phyloP scores from a whole-genome alignment of 345 rosid species.

The Fremontodendron californicum region DNA sequence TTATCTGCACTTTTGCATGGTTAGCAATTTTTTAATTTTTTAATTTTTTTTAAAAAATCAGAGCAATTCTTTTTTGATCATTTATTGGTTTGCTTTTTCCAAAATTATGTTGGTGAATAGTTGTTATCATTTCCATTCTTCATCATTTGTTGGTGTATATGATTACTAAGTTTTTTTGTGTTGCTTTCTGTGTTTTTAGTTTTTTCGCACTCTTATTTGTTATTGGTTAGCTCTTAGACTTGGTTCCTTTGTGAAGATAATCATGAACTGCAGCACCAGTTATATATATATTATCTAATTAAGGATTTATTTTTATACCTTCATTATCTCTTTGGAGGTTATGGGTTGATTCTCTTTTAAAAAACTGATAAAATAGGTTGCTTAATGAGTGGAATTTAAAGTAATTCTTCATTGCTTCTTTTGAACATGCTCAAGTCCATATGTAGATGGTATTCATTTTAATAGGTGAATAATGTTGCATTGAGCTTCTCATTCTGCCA shows the following conservation, averaged over 20 bases:
- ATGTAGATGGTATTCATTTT: neutral
- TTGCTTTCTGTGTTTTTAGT: neutral
- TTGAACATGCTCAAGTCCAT: neutral
- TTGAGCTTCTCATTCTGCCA: neutral
- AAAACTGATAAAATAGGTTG: neutral
- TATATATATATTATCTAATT: neutral
- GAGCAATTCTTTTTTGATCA: neutral
- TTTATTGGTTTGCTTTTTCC: neutral
- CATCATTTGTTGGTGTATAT: neutral
- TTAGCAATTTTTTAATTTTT: too few relatives aligned
- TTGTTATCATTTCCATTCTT: neutral
- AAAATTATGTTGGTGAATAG: neutral
- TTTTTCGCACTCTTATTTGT: neutral
- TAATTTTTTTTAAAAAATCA: neutral
- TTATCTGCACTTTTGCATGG: constrained; percentile 62
- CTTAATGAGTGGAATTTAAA: neutral
- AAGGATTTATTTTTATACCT: neutral
- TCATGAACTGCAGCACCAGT: neutral
- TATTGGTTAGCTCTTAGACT: neutral
- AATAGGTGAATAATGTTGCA: neutral
- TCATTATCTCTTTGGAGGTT: neutral
- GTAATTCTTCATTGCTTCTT: neutral
- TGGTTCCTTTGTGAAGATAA: neutral
- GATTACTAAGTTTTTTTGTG: neutral
- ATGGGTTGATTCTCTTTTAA: neutral